These are phyloP conservation scores for Pulveroboletus ravenelii DNA, from an alignment of 768 basidiomycete genomes.

Conservation along the genomic window DNA sequence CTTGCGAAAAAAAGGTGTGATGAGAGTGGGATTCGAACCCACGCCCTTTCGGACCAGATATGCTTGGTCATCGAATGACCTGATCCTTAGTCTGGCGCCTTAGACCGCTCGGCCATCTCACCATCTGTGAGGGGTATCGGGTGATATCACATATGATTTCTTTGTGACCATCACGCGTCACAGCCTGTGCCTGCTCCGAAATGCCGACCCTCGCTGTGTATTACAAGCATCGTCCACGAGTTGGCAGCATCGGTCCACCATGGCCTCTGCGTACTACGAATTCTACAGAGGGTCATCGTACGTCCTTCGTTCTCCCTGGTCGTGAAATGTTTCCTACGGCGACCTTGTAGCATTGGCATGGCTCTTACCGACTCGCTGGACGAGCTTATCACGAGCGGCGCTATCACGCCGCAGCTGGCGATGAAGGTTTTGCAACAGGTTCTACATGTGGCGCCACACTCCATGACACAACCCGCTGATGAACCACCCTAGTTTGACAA, in stretches of 20 bases:
- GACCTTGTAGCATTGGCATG: conserved; percentile 76
- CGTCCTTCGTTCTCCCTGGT: conserved; percentile 29
- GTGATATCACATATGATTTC: too few relatives aligned
- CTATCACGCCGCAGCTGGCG: conserved; percentile 96
- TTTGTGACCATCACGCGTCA: conserved; percentile 25
- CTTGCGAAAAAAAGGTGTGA: conserved; percentile 3
- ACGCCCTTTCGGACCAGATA: conserved; percentile 39
- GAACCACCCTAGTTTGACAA: conserved; percentile 77
- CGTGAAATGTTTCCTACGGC: background rate
- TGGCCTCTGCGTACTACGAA: conserved; percentile 87
- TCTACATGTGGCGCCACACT: conserved; percentile 17
- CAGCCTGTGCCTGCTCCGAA: background rate
- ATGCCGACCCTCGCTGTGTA: background rate
- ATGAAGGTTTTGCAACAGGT: conserved; percentile 99
- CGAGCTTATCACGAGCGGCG: conserved; percentile 94
- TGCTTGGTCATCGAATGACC: conserved; percentile 27
- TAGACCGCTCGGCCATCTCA: conserved; percentile 59
- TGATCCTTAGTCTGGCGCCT: conserved; percentile 57
- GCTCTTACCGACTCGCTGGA: conserved; percentile 97
- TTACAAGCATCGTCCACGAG: conserved; percentile 7
- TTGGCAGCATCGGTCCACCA: conserved; percentile 27
- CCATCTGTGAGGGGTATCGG: background rate
- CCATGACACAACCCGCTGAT: conserved; percentile 10
- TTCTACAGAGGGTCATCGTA: conserved; percentile 91
- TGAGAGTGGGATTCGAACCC: conserved; percentile 40